Evolutionary conservation across 257 asterid species (phyloP).

Genomic region (Euphrasia confusa): DNA sequence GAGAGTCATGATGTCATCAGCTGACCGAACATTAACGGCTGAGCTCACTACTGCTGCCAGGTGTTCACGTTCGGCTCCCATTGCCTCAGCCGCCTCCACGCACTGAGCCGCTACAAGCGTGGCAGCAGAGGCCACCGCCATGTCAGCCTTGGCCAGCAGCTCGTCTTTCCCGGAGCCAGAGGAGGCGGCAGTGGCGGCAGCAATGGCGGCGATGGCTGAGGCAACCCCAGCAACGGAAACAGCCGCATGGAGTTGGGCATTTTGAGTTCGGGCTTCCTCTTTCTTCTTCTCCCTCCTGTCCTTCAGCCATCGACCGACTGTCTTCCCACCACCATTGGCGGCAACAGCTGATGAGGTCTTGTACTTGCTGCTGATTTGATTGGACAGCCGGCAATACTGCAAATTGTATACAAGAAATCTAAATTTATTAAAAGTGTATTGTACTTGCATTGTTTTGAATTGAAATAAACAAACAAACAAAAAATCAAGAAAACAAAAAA

Average conservation of each 20-base stretch:
- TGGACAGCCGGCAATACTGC: slow-evolving; percentile 52
- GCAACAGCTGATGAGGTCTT: slow-evolving; percentile 36
- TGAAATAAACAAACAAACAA: no score
- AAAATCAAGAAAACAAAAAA: no score
- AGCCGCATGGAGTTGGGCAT: slow-evolving; percentile 94
- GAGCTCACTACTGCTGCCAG: slow-evolving; percentile 86
- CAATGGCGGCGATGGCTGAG: slow-evolving; percentile 91
- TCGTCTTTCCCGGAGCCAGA: slow-evolving; percentile 76
- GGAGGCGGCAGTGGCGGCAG: slow-evolving; percentile 90
- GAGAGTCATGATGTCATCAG: slow-evolving; percentile 90
- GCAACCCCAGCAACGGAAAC: slow-evolving; percentile 94
- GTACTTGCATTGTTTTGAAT: no score
- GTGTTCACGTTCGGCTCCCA: slow-evolving; percentile 96
- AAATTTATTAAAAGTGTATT: no score
- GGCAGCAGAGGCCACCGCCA: slow-evolving; percentile 98
- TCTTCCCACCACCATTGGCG: slow-evolving; percentile 64
- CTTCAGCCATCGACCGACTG: slow-evolving; percentile 96
- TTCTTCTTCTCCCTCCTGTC: slow-evolving; percentile 93
- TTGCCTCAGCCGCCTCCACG: slow-evolving; percentile 89
- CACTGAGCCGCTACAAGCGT: slow-evolving; percentile 94
- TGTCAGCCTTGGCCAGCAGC: slow-evolving; percentile 72
- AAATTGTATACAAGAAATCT: no score
- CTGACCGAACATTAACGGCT: slow-evolving; percentile 87
- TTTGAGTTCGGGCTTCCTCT: slow-evolving; percentile 81
- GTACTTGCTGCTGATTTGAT: slow-evolving; percentile 40